A percentile compares a stretch with the other conserved stretches of the same genome.
Conservation (phyloP, 495 filamentous ascomycete genomes). For the Lasiosphaeriaceae sp. region DNA sequence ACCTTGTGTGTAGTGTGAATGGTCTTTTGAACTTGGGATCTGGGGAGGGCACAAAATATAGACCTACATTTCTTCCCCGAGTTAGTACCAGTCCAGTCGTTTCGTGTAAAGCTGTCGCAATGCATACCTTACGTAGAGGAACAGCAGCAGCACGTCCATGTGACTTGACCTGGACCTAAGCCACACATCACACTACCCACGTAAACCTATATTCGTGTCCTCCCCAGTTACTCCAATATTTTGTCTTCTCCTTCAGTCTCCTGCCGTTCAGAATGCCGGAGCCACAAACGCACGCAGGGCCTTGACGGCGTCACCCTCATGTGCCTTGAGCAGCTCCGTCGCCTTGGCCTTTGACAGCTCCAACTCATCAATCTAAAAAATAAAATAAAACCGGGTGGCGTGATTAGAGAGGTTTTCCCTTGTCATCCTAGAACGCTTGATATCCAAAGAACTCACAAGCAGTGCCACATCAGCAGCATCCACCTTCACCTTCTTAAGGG, state of each 20-base stretch:
- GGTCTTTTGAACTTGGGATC: no score
- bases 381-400: background rate
- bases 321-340: slow-evolving; percentile 73
- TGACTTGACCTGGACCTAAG: no score
- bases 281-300: slow-evolving; percentile 60
- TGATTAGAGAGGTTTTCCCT: background rate
- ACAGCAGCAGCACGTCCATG: no score
- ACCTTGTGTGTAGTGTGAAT: no score
- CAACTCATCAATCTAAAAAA: slow-evolving; percentile 68
- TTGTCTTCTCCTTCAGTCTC: background rate
- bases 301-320: slow-evolving; percentile 71
- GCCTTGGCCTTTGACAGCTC: slow-evolving; percentile 77
- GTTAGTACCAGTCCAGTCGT: no score
- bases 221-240: no score
- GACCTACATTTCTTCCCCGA: no score
- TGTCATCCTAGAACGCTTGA: no score
- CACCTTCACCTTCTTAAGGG: slow-evolving; percentile 47
- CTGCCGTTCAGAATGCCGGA: slow-evolving; percentile 1
- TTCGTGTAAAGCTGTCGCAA: no score
- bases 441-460: slow-evolving; percentile 24
- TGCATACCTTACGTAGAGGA: no score
- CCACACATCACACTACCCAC: no score
- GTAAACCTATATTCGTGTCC: background rate
- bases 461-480: slow-evolving; percentile 43
- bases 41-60: no score